These are phyloP conservation scores for Leccinum rimulosum DNA, from an alignment of 768 basidiomycete species.

Conservation along the genomic window DNA sequence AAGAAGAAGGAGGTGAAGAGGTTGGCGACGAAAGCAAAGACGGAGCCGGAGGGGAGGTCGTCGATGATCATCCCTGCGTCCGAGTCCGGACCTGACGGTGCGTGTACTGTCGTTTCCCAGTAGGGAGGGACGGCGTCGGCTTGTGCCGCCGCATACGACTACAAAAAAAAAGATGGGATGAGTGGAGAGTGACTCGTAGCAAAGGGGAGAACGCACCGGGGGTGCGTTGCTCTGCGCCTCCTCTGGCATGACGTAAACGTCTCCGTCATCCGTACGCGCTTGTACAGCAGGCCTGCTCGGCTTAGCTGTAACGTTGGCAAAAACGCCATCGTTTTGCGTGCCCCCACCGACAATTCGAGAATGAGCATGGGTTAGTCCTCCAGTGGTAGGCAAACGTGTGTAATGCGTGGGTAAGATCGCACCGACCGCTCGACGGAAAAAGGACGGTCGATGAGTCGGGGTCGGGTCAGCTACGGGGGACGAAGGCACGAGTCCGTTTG, in stretches of 20 bases:
- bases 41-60: conserved; percentile 81
- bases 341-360: conserved; percentile 56
- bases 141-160: conserved; percentile 88
- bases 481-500: conserved; percentile 62
- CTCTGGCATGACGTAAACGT: conserved; percentile 69
- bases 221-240: conserved; percentile 79
- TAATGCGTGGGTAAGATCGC: conserved; percentile 68
- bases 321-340: conserved; percentile 88
- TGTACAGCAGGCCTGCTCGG: conserved; percentile 48
- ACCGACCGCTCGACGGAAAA: conserved; percentile 56
- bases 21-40: conserved; percentile 72
- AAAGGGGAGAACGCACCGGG: conserved; percentile 57
- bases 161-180: neutral
- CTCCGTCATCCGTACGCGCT: conserved; percentile 51
- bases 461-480: conserved; percentile 36
- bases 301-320: conserved; percentile 91
- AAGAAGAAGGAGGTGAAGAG: conserved; percentile 90
- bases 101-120: conserved; percentile 94
- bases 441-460: conserved; percentile 42
- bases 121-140: conserved; percentile 91
- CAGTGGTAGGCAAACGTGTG: conserved; percentile 45
- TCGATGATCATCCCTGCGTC: conserved; percentile 81
- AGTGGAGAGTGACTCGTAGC: neutral
- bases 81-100: conserved; percentile 54
- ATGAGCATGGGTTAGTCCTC: conserved; percentile 26